A percentile compares a stretch with the other conserved stretches of the same genome.
Conservation (phyloP, 805 yeast species). For the Cyberlindnera saturnus region DNA sequence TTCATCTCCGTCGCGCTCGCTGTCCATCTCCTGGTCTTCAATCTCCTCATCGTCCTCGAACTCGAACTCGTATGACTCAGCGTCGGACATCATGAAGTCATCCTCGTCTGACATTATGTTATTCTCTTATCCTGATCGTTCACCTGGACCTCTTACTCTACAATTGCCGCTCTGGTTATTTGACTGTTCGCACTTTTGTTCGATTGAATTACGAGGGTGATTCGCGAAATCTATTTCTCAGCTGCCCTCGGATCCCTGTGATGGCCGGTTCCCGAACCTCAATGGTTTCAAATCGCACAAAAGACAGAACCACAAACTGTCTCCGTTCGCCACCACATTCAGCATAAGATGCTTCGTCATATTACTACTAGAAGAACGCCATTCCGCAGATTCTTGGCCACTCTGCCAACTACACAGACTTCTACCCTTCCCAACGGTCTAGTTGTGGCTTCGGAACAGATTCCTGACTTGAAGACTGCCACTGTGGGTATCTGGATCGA, state of each 20-base stretch:
- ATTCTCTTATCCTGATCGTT: neutral
- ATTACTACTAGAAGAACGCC: neutral
- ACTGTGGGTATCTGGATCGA: constrained; percentile 98
- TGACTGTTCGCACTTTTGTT: too few species aligned
- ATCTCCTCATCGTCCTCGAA: constrained; percentile 19
- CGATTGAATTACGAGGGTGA: too few species aligned
- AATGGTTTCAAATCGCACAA: too few species aligned
- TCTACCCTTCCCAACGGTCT: constrained; percentile 84
- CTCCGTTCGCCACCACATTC: neutral
- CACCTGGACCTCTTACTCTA: neutral
- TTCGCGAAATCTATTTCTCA: too few species aligned
- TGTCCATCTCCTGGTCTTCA: constrained; percentile 23
- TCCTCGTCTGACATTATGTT: constrained; percentile 22
- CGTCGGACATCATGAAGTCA: constrained; percentile 26
- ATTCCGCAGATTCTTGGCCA: constrained; percentile 6
- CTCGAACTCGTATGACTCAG: constrained; percentile 24
- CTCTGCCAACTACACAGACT: constrained; percentile 47
- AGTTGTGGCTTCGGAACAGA: constrained; percentile 85
- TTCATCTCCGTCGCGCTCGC: constrained; percentile 12
- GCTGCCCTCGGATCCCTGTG: too few species aligned
- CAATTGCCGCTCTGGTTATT: too few species aligned
- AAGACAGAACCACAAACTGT: too few species aligned
- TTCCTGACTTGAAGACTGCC: constrained; percentile 88
- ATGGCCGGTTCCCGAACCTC: too few species aligned
- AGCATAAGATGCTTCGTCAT: constrained; percentile 8